These are phyloP conservation scores for Ascobolus immersus DNA, from an alignment of 495 filamentous ascomycete genomes.

Conservation along the genomic window DNA sequence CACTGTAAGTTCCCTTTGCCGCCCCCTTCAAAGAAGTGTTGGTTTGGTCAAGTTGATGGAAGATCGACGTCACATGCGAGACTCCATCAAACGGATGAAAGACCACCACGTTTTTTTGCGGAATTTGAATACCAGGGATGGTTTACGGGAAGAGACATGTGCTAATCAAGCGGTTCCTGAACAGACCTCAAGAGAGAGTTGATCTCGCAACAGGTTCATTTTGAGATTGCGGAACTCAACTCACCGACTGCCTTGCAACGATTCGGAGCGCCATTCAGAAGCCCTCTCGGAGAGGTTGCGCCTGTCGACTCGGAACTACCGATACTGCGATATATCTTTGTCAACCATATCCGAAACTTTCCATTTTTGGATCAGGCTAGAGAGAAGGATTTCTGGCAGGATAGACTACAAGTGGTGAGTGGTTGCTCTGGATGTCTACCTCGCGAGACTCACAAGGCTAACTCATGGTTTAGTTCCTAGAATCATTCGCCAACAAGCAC, in stretches of 20 bases:
- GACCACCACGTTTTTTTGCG: background rate
- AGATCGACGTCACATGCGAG: background rate
- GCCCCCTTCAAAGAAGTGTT: conserved; percentile 3
- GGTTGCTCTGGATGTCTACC: background rate
- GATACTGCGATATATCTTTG: conserved; percentile 87
- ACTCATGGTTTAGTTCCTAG: conserved; percentile 42
- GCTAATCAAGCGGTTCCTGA: too few species aligned
- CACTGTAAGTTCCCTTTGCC: conserved; percentile 39
- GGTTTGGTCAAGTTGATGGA: conserved; percentile 4
- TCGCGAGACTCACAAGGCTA: background rate
- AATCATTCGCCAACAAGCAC: conserved; percentile 92
- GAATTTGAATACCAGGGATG: conserved; percentile 13
- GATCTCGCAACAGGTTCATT: conserved; percentile 62
- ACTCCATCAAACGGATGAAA: background rate
- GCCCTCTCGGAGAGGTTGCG: conserved; percentile 71
- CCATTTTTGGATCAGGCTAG: conserved; percentile 85
- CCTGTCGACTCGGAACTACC: conserved; percentile 87
- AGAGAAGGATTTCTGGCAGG: conserved; percentile 99
- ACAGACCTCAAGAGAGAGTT: conserved; percentile 94
- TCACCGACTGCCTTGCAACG: conserved; percentile 81
- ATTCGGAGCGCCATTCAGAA: conserved; percentile 87
- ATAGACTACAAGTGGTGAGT: conserved; percentile 82
- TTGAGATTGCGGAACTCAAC: conserved; percentile 72
- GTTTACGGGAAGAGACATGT: too few species aligned
- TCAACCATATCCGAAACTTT: conserved; percentile 91